Evolutionary conservation across 495 filamentous ascomycete species (phyloP).

Genomic region (Xylaria intraflava): DNA sequence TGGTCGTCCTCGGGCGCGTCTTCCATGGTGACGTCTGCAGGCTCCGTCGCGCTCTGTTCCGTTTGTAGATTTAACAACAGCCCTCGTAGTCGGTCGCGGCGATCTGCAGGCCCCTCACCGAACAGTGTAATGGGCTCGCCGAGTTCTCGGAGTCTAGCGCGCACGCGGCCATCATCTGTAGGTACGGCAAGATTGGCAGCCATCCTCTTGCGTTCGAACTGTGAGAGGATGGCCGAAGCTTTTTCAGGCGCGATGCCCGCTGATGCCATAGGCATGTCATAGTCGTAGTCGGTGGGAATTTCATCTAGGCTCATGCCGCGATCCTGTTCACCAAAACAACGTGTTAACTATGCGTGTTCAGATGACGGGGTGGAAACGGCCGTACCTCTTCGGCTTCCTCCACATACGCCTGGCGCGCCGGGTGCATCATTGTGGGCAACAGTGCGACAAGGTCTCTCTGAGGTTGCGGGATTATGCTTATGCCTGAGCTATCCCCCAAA

Average conservation of each 20-base stretch:
- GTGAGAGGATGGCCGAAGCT: conserved; percentile 79
- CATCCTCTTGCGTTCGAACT: conserved; percentile 82
- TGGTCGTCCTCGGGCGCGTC: conserved; percentile 59
- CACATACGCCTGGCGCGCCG: conserved; percentile 89
- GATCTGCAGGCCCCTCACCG: conserved; percentile 80
- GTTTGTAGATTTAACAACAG: conserved; percentile 51
- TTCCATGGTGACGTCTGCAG: conserved; percentile 50
- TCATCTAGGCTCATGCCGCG: conserved; percentile 72
- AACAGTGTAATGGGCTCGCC: conserved; percentile 93
- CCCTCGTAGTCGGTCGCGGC: conserved; percentile 80
- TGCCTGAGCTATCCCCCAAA: background rate
- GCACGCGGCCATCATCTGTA: conserved; percentile 86
- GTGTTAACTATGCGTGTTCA: conserved; percentile 26
- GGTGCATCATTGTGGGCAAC: conserved; percentile 64
- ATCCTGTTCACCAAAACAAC: conserved; percentile 33
- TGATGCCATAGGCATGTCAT: conserved; percentile 64
- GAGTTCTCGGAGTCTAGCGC: conserved; percentile 69
- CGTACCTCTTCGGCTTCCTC: conserved; percentile 78
- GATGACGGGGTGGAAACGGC: conserved; percentile 13
- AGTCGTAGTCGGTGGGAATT: conserved; percentile 79
- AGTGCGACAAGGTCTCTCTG: background rate
- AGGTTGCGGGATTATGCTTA: background rate
- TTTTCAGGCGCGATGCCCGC: conserved; percentile 79
- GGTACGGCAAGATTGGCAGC: conserved; percentile 91
- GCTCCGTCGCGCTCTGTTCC: conserved; percentile 55